Conservation (phyloP, 2,329 filamentous ascomycete genomes). For the Exophiala lecanii-corni region DNA sequence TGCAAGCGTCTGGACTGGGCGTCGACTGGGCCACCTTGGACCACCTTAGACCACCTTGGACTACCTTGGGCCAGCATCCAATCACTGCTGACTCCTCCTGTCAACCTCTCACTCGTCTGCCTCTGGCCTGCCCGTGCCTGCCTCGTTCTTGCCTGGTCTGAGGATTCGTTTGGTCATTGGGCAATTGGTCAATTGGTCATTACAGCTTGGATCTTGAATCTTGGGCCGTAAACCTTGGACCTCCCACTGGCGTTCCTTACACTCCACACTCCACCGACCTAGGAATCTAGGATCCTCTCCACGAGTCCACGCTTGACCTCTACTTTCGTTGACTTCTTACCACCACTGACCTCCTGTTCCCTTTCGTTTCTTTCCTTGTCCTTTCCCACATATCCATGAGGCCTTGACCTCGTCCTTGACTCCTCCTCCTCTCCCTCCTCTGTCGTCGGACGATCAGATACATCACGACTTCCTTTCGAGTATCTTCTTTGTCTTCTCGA, state of each 20-base stretch:
- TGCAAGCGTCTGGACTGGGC: slow-evolving; percentile 24
- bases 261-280: slow-evolving; percentile 19
- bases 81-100: slow-evolving; percentile 19
- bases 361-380: slow-evolving; percentile 16
- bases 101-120: slow-evolving; percentile 19
- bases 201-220: neutral
- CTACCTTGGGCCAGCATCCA: slow-evolving; percentile 12
- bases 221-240: slow-evolving; percentile 7
- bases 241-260: neutral
- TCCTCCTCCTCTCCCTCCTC: slow-evolving; percentile 16
- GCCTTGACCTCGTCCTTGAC: slow-evolving; percentile 21
- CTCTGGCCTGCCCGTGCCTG: slow-evolving; percentile 10
- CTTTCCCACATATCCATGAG: slow-evolving; percentile 15
- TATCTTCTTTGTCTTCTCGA: slow-evolving; percentile 25
- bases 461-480: slow-evolving; percentile 19
- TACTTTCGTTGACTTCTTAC: neutral
- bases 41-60: too few species aligned
- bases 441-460: slow-evolving; percentile 24
- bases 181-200: neutral
- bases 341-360: slow-evolving; percentile 9
- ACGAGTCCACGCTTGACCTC: neutral
- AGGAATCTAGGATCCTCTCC: too few species aligned
- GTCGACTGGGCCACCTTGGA: too few species aligned
- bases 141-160: neutral
- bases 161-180: neutral